Conservation (phyloP, 345 rosid species). For the Salix purpurea region DNA sequence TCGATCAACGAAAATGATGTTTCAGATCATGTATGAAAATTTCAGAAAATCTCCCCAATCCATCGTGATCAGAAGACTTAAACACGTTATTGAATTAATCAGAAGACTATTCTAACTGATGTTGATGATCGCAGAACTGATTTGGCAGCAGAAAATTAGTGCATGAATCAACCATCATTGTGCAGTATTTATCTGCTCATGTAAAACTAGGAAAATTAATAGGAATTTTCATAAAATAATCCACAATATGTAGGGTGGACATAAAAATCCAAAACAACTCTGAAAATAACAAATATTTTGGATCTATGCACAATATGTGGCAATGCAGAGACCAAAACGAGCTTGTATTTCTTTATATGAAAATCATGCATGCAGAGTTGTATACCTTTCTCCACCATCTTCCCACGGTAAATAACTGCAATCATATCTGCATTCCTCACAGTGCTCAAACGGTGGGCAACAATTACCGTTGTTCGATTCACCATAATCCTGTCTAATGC, state of each 20-base stretch:
- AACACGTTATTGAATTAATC: neutral
- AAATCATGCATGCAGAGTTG: neutral
- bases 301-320: neutral
- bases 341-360: neutral
- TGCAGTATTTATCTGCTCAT: too few species aligned
- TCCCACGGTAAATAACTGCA: slow-evolving; percentile 77
- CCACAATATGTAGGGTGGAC: neutral
- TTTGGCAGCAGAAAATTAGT: neutral
- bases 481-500: slow-evolving; percentile 27
- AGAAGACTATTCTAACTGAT: neutral
- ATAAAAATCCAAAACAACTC: neutral
- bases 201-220: too few species aligned
- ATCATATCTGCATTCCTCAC: slow-evolving; percentile 69
- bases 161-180: neutral
- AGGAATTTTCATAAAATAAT: neutral
- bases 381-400: slow-evolving; percentile 74
- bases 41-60: neutral
- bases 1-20: neutral
- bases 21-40: neutral
- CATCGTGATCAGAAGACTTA: neutral
- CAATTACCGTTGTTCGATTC: slow-evolving; percentile 25
- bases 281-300: neutral
- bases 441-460: slow-evolving; percentile 32
- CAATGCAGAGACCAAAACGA: neutral
- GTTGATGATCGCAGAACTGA: neutral